phyloP scores from a whole-genome alignment of 768 basidiomycete species.

The Hericium erinaceus region DNA sequence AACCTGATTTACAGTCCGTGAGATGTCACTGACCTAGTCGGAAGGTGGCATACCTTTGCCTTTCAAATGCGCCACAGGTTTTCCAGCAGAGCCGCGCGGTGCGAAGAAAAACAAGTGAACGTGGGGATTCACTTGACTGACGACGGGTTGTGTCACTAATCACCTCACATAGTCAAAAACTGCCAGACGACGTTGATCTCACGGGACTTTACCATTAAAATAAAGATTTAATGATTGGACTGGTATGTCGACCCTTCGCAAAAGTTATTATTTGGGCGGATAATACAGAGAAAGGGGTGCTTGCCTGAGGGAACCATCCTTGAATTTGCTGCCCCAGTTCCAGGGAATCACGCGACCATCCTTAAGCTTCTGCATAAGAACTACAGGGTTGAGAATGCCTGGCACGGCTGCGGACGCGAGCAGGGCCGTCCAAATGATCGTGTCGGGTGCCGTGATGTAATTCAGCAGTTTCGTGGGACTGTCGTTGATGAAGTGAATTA shows the following conservation, averaged over 20 bases:
- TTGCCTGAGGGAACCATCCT: conserved; percentile 83
- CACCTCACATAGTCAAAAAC: neutral
- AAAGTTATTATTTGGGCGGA: neutral
- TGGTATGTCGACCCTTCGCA: conserved; percentile 82
- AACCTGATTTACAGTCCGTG: conserved; percentile 38
- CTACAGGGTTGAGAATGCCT: conserved; percentile 91
- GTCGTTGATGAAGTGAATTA: conserved; percentile 11
- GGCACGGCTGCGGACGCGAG: conserved; percentile 92
- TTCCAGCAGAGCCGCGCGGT: conserved; percentile 78
- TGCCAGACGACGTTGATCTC: neutral
- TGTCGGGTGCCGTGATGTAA: conserved; percentile 93
- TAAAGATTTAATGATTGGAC: conserved; percentile 81
- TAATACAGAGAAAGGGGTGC: conserved; percentile 5
- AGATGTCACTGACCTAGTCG: neutral
- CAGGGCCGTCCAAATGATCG: conserved; percentile 71
- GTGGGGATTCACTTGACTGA: conserved; percentile 88
- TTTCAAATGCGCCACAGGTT: conserved; percentile 89
- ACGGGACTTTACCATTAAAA: conserved; percentile 55
- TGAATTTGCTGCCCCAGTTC: conserved; percentile 93
- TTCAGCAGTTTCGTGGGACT: conserved; percentile 95
- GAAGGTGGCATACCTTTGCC: conserved; percentile 56
- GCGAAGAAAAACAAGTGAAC: conserved; percentile 96
- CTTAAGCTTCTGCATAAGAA: conserved; percentile 83
- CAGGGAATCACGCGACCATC: conserved; percentile 79
- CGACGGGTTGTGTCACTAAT: conserved; percentile 83